Conservation (phyloP, 176 grass and related monocot genomes). For the Aegilops sharonensis region DNA sequence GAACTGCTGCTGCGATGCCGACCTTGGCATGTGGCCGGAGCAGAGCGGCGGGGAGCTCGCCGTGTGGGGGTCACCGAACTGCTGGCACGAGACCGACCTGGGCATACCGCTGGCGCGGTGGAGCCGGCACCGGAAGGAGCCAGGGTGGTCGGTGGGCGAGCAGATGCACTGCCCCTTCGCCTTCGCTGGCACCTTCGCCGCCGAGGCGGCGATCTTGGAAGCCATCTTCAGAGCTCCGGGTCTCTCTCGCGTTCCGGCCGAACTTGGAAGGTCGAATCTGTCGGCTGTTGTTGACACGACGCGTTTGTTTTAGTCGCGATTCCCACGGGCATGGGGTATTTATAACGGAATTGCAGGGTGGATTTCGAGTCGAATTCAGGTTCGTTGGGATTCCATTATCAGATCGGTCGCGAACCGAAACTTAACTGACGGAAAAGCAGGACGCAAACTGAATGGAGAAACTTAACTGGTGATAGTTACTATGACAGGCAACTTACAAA, state of each 20-base stretch:
- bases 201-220: not conserved
- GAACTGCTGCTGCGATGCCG: constrained; percentile 9
- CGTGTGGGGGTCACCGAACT: not conserved
- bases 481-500: not conserved
- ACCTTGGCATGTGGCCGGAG: not conserved
- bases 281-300: not conserved
- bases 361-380: not conserved
- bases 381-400: not conserved
- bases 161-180: constrained; percentile 43
- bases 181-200: not conserved
- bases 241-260: not conserved
- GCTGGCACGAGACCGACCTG: constrained; percentile 27
- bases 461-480: not conserved
- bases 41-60: not conserved
- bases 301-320: not conserved
- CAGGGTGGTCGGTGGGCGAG: constrained; percentile 57
- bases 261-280: not conserved
- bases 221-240: not conserved
- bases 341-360: not conserved
- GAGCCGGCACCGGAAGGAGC: constrained; percentile 56
- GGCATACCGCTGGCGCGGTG: constrained; percentile 31
- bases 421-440: not conserved
- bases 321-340: not conserved
- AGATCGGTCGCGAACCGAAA: not conserved
- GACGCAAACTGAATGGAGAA: not conserved